Conservation (phyloP, 345 rosid genomes). For the Ceriops zippeliana region DNA sequence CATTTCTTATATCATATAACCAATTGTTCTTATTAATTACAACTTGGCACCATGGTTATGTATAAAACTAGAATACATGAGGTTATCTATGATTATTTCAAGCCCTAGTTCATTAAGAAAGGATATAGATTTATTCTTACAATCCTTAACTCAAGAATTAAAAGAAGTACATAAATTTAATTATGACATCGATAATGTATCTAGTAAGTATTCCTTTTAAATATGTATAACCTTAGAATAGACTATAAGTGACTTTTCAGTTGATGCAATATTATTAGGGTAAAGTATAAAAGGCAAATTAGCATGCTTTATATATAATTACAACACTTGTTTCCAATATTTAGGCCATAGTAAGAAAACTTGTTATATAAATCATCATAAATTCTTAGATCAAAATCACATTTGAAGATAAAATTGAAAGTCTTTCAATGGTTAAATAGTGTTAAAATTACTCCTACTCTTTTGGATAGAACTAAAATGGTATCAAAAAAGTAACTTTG, state of each 20-base stretch:
- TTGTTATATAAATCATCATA: no score
- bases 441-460: background rate
- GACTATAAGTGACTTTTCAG: background rate
- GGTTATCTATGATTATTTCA: background rate
- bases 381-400: no score
- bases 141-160: background rate
- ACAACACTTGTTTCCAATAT: no score
- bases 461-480: no score
- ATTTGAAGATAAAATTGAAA: accelerated
- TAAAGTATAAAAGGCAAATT: background rate
- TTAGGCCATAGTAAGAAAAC: no score
- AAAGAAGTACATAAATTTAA: background rate
- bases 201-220: background rate
- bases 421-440: no score
- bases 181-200: background rate
- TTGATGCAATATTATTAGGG: background rate
- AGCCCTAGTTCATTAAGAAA: background rate
- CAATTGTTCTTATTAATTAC: background rate
- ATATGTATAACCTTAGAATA: background rate
- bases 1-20: background rate
- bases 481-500: no score
- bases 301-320: no score
- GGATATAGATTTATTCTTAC: background rate
- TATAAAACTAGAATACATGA: background rate
- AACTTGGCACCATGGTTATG: background rate